These are phyloP conservation scores for Salix arbutifolia DNA, from an alignment of 345 rosid species.

Conservation along the genomic window DNA sequence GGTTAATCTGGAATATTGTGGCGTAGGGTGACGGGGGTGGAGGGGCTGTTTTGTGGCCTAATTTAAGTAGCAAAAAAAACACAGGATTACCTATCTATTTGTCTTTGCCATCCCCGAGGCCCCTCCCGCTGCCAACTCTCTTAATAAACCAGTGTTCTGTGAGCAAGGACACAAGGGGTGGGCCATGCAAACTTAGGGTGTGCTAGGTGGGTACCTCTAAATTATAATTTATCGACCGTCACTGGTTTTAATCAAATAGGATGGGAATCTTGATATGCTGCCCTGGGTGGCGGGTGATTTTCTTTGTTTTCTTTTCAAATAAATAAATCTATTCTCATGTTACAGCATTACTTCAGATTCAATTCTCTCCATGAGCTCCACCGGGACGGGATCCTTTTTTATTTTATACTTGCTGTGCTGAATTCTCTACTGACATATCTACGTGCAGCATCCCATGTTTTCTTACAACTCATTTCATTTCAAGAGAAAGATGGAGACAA, in stretches of 20 bases:
- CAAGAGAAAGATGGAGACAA: too few relatives aligned
- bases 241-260: not conserved
- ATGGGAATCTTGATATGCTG: slow-evolving; percentile 11
- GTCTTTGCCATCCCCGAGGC: not conserved
- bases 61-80: not conserved
- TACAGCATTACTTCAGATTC: too few relatives aligned
- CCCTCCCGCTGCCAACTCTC: not conserved
- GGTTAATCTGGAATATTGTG: too few relatives aligned
- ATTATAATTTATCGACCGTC: not conserved
- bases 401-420: too few relatives aligned
- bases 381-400: too few relatives aligned
- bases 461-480: too few relatives aligned
- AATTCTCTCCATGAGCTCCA: too few relatives aligned
- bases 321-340: too few relatives aligned
- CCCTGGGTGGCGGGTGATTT: not conserved
- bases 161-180: slow-evolving; percentile 2
- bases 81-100: slow-evolving; percentile 3
- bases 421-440: too few relatives aligned
- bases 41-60: not conserved
- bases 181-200: slow-evolving; percentile 3
- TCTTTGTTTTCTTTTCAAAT: too few relatives aligned
- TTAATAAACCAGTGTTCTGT: not conserved
- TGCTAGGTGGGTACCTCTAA: not conserved
- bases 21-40: too few relatives aligned
- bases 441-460: too few relatives aligned